Evolutionary conservation across 257 asterid genomes (phyloP).

Genomic region (Ligustrum vulgare): DNA sequence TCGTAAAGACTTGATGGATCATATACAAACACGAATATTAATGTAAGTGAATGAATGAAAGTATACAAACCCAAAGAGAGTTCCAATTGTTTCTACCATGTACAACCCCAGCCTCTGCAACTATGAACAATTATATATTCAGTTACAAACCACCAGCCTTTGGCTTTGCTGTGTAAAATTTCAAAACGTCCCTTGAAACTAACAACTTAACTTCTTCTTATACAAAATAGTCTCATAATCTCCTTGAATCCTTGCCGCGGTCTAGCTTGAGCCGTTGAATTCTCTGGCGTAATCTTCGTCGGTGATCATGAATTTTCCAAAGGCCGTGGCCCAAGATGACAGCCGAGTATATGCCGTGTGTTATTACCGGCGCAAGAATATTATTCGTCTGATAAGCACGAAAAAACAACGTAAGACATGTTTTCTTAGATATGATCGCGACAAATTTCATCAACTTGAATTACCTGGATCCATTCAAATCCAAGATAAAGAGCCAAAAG

Average conservation of each 20-base stretch:
- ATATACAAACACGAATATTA: too few species aligned
- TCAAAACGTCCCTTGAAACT: neutral
- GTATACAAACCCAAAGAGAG: too few species aligned
- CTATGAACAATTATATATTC: neutral
- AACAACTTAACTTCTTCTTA: too few species aligned
- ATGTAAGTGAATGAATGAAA: too few species aligned
- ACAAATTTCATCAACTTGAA: neutral
- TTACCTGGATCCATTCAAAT: constrained; percentile 94
- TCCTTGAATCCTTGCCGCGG: constrained; percentile 38
- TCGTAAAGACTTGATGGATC: too few species aligned
- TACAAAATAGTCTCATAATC: constrained; percentile 12
- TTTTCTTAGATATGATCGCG: neutral
- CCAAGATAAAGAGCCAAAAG: constrained; percentile 90
- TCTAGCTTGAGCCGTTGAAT: constrained; percentile 68
- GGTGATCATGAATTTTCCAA: constrained; percentile 89
- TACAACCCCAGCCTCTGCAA: neutral
- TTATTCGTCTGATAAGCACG: constrained; percentile 59
- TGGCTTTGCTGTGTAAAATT: neutral
- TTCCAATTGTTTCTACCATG: neutral
- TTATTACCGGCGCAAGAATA: constrained; percentile 81
- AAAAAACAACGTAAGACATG: neutral
- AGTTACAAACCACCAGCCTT: neutral
- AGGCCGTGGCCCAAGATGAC: constrained; percentile 90
- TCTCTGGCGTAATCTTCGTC: constrained; percentile 64
- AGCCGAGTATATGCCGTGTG: constrained; percentile 91